These are phyloP conservation scores for Coemansia asiatica DNA, from an alignment of 192 early-diverging fungal genomes.

Conservation along the genomic window DNA sequence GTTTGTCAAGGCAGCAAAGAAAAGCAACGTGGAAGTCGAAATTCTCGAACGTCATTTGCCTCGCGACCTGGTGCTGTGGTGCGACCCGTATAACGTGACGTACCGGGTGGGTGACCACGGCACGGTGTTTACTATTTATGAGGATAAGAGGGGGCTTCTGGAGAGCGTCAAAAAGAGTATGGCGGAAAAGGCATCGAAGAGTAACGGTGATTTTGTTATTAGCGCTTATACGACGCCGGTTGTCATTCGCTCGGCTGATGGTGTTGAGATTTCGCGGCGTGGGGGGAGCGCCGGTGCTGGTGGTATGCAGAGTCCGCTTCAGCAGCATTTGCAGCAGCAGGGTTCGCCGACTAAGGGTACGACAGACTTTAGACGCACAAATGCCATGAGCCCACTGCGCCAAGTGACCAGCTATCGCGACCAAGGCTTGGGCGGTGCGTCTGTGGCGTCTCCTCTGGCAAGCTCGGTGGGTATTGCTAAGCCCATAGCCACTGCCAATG, in stretches of 20 bases:
- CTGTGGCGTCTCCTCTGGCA: conserved; percentile 2
- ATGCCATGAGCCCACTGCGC: conserved; percentile 42
- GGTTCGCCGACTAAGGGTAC: conserved; percentile 42
- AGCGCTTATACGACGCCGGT: conserved; percentile 54
- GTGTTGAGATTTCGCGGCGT: conserved; percentile 44
- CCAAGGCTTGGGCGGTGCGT: not conserved
- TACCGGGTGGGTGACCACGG: conserved; percentile 73
- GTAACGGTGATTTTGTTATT: conserved; percentile 50
- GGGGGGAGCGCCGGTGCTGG: conserved; percentile 16
- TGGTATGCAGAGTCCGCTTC: not conserved
- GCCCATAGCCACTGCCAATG: not conserved
- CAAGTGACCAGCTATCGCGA: conserved; percentile 26
- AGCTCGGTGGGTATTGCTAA: conserved; percentile 7
- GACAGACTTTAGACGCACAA: conserved; percentile 24
- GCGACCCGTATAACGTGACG: conserved; percentile 70
- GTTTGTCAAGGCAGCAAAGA: conserved; percentile 59
- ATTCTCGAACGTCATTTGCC: conserved; percentile 61
- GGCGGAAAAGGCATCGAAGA: conserved; percentile 43
- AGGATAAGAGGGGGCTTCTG: conserved; percentile 56
- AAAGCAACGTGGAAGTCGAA: conserved; percentile 46
- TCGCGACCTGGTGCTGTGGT: conserved; percentile 70
- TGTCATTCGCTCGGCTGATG: conserved; percentile 52
- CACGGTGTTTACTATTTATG: conserved; percentile 64
- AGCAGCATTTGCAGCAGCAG: conserved; percentile 14
- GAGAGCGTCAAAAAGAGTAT: conserved; percentile 48